phyloP scores from a whole-genome alignment of 1,284 basidiomycete species.

The Chondrostereum purpureum region DNA sequence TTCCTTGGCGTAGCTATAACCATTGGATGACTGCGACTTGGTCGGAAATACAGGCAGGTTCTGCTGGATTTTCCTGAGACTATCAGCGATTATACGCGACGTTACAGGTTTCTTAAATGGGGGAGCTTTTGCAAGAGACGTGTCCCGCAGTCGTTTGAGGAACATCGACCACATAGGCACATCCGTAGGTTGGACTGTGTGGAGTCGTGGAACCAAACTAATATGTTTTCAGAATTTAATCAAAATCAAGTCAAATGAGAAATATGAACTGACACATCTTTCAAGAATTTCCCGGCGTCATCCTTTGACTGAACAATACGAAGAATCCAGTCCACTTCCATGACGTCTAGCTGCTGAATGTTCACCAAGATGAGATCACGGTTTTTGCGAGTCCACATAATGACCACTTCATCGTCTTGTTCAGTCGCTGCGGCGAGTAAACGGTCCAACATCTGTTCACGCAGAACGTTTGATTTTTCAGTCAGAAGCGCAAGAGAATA shows the following conservation, averaged over 20 bases:
- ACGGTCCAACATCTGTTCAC: background rate
- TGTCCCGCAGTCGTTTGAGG: background rate
- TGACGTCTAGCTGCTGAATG: background rate
- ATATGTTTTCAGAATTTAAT: background rate
- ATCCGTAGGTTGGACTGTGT: slow-evolving; percentile 11
- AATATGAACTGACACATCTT: background rate
- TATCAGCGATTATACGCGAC: too few species aligned
- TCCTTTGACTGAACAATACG: background rate
- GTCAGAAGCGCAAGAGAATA: background rate
- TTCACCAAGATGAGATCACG: background rate
- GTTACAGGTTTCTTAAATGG: too few species aligned
- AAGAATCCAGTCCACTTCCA: background rate
- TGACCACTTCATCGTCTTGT: background rate
- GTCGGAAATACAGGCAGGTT: too few species aligned
- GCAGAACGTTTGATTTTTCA: background rate
- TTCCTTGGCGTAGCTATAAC: too few species aligned
- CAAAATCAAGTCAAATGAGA: background rate
- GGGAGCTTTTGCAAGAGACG: background rate
- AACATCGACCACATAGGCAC: slow-evolving; percentile 4
- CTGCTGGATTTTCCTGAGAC: too few species aligned
- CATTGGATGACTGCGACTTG: too few species aligned
- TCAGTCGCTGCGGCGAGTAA: background rate
- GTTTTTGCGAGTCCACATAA: background rate
- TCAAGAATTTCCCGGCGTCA: background rate
- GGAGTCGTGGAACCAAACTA: slow-evolving; percentile 12